Conservation (phyloP, 1,284 basidiomycete genomes). For the Trametes hirsuta region DNA sequence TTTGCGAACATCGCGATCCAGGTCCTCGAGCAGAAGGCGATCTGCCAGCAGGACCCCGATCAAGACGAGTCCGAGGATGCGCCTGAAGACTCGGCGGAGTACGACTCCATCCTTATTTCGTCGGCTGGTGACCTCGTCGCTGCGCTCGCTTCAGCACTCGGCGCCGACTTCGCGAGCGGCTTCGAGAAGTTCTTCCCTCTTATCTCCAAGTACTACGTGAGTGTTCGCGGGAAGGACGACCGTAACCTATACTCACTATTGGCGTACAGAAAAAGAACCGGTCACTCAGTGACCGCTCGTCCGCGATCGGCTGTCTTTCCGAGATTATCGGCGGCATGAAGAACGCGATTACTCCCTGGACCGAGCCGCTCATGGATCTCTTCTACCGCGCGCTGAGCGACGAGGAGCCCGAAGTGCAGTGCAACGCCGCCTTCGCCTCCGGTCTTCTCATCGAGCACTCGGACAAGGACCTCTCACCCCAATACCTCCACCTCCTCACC, state of each 20-base stretch:
- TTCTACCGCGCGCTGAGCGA: slow-evolving; percentile 87
- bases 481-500: slow-evolving; percentile 81
- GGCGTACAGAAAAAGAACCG: slow-evolving; percentile 74
- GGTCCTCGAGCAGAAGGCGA: slow-evolving; percentile 90
- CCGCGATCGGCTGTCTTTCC: slow-evolving; percentile 92
- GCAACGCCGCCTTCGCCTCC: slow-evolving; percentile 94
- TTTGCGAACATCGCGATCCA: slow-evolving; percentile 82
- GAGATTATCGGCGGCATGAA: slow-evolving; percentile 97
- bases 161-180: slow-evolving; percentile 83
- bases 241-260: background rate
- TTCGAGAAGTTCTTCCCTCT: slow-evolving; percentile 89
- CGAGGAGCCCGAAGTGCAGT: slow-evolving; percentile 89
- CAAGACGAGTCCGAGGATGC: slow-evolving; percentile 86
- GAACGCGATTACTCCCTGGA: slow-evolving; percentile 83
- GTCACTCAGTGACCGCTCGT: slow-evolving; percentile 89
- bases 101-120: slow-evolving; percentile 94
- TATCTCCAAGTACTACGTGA: slow-evolving; percentile 91
- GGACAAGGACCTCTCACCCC: slow-evolving; percentile 79
- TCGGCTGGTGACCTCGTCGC: slow-evolving; percentile 96
- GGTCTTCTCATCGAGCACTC: slow-evolving; percentile 94
- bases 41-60: slow-evolving; percentile 96
- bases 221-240: slow-evolving; percentile 34
- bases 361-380: slow-evolving; percentile 82
- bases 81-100: slow-evolving; percentile 89
- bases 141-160: slow-evolving; percentile 85